Evolutionary conservation across 1,139 yeast genomes (phyloP).

Genomic region (Geotrichum citri-aurantii): DNA sequence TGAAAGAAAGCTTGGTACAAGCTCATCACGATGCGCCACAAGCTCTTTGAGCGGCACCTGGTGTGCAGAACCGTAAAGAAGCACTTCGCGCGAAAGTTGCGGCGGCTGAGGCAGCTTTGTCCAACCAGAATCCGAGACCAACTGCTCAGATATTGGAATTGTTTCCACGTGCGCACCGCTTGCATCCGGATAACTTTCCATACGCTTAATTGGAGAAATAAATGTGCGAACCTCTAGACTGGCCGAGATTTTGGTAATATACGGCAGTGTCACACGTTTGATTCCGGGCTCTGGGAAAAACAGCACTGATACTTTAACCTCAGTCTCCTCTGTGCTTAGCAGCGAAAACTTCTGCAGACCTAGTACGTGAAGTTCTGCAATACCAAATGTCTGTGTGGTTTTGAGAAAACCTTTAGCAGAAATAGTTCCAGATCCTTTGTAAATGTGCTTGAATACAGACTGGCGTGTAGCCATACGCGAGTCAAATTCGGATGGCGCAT

Average conservation of each 20-base stretch:
- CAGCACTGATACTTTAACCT: slow-evolving; percentile 7
- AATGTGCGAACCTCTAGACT: slow-evolving; percentile 4
- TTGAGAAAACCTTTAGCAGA: slow-evolving; percentile 8
- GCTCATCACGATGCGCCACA: neutral
- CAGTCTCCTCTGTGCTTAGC: neutral
- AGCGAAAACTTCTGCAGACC: slow-evolving; percentile 11
- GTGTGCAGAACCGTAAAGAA: slow-evolving; percentile 10
- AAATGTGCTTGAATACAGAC: slow-evolving; percentile 10
- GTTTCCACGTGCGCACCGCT: neutral
- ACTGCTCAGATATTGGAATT: neutral
- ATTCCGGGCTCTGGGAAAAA: slow-evolving; percentile 15
- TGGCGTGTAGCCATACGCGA: slow-evolving; percentile 1
- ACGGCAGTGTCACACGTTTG: slow-evolving; percentile 10
- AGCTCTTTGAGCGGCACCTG: slow-evolving; percentile 1
- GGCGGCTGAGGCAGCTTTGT: slow-evolving; percentile 6
- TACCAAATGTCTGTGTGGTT: slow-evolving; percentile 7
- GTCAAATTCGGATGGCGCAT: slow-evolving; percentile 14
- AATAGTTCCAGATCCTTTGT: slow-evolving; percentile 5
- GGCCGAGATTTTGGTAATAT: slow-evolving; percentile 5
- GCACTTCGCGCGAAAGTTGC: slow-evolving; percentile 1
- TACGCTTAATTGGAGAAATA: neutral
- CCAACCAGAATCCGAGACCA: slow-evolving; percentile 11
- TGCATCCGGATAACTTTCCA: slow-evolving; percentile 5
- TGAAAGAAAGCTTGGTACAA: slow-evolving; percentile 8
- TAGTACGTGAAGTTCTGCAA: slow-evolving; percentile 16